Evolutionary conservation across 192 early-diverging fungal species (phyloP), one percentile per base, ranked within the genome.

Genomic region (Cladochytrium replicatum): DNA sequence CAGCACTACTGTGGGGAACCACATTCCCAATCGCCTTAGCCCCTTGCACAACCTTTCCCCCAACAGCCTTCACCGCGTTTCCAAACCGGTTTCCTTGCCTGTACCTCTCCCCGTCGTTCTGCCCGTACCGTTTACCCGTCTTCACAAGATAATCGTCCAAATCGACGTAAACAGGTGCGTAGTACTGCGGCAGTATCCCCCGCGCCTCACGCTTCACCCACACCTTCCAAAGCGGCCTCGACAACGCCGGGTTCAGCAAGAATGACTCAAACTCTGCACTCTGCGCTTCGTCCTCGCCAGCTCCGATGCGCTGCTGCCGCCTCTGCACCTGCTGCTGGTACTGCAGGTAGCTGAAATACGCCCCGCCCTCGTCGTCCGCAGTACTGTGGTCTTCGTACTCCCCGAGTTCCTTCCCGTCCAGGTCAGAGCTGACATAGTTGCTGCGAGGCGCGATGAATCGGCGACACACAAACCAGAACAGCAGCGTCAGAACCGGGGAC

Each of bases 241-340:
- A 54, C 23, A 74, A 53, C 4, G 60, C 54, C 9, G 72, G 72
- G 41, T 71, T 71, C 24, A 67, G 60, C 3, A 69, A 56, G 5
- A 53, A 46, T 23, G 66, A 54, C 43, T 59, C 60, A 21, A 73
- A 32, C 9, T 26, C 39, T 23, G 46, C 60, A 21, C 32, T 48
- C 21, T 27, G 25, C 13, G 42, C 17, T 23, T 24, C 6, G 7
- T 4, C 17, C 8, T 29, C 41, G 9, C 25, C 41, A 32, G 44
- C 25, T 2, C 17, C 29, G 9, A 48, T 6, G 6, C 9, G 5
- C 17, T 26, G 1, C 46, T 41, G 17, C 21, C 29, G 4, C 29
- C 46, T 50, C 55, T 28, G 48, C 15, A 6, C 11, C 46, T 6
- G 26, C 40, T 9, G 32, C 24, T 13, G 21, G 3, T 21, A 4